phyloP scores from a whole-genome alignment of 2,329 filamentous ascomycete genomes.

The Fusarium protoensiforme region DNA sequence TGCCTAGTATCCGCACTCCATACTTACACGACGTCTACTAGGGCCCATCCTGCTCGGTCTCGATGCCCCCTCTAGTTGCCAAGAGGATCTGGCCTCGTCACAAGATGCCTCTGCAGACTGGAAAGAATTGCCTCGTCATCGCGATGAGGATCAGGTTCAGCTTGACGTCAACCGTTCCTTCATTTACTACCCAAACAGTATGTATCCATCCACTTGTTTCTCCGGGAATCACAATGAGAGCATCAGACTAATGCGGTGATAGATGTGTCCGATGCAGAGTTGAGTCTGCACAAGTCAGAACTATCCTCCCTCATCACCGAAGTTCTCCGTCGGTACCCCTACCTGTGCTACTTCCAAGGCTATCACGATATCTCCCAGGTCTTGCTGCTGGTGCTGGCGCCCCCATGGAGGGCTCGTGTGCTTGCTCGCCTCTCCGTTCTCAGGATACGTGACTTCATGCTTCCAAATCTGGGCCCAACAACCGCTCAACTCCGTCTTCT shows the following conservation, averaged over 20 bases:
- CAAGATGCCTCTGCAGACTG: slow-evolving; percentile 54
- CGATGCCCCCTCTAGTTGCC: slow-evolving; percentile 18
- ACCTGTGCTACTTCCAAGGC: slow-evolving; percentile 96
- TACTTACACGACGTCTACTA: slow-evolving; percentile 46
- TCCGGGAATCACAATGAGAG: not conserved
- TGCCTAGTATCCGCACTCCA: not conserved
- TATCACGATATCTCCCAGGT: slow-evolving; percentile 99
- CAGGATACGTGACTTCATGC: slow-evolving; percentile 97
- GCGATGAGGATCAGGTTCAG: slow-evolving; percentile 89
- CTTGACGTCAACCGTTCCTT: slow-evolving; percentile 97
- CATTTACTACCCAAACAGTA: slow-evolving; percentile 91
- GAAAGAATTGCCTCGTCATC: slow-evolving; percentile 77
- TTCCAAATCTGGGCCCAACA: slow-evolving; percentile 84
- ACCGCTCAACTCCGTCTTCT: slow-evolving; percentile 88
- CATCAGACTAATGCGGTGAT: slow-evolving; percentile 14
- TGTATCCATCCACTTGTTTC: not conserved
- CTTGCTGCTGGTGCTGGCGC: slow-evolving; percentile 84
- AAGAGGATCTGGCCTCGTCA: slow-evolving; percentile 18
- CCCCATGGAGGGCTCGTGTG: slow-evolving; percentile 67
- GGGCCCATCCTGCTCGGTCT: slow-evolving; percentile 71
- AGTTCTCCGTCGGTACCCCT: slow-evolving; percentile 82
- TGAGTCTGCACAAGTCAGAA: slow-evolving; percentile 77
- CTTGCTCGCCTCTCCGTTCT: slow-evolving; percentile 87
- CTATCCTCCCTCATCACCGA: slow-evolving; percentile 84
- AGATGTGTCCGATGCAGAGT: slow-evolving; percentile 77